Conservation (phyloP, 2,329 filamentous ascomycete genomes). For the Claviceps quebecensis region DNA sequence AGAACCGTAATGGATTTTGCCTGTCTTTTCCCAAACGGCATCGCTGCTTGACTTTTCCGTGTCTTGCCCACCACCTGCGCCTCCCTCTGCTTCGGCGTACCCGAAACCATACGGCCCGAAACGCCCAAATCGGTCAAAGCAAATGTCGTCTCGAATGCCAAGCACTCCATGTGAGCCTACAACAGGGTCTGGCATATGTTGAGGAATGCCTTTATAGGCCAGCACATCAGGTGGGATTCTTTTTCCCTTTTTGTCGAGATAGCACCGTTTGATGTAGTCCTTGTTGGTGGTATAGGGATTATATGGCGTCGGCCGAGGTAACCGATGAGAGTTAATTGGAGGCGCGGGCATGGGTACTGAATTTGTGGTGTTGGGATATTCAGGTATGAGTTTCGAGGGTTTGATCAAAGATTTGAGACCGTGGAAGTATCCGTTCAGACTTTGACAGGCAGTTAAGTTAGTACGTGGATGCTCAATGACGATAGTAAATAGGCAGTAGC, state of each 20-base stretch:
- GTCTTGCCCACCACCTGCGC: constrained; percentile 56
- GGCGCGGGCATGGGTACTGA: constrained; percentile 20
- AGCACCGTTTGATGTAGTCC: constrained; percentile 44
- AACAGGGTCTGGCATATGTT: constrained; percentile 63
- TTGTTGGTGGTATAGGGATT: constrained; percentile 51
- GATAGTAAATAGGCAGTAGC: background rate
- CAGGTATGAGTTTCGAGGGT: constrained; percentile 49
- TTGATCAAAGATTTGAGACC: constrained; percentile 59
- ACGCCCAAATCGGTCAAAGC: constrained; percentile 76
- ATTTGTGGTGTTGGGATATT: constrained; percentile 47
- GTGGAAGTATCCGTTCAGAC: constrained; percentile 68
- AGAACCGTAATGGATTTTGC: constrained; percentile 40
- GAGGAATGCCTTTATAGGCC: constrained; percentile 55
- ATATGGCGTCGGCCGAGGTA: constrained; percentile 40
- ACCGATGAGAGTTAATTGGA: constrained; percentile 16
- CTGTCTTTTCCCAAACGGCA: constrained; percentile 38
- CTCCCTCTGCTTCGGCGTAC: constrained; percentile 62
- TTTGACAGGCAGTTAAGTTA: constrained; percentile 20
- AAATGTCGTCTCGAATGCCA: constrained; percentile 63
- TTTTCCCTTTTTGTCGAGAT: constrained; percentile 44
- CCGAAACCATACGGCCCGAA: constrained; percentile 76
- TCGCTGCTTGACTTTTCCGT: constrained; percentile 56
- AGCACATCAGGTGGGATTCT: constrained; percentile 48
- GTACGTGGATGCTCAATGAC: background rate
- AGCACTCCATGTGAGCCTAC: constrained; percentile 65